These are phyloP conservation scores for Phytophthora niederhauseri DNA, from an alignment of 352 stramenopile genomes.

Conservation along the genomic window DNA sequence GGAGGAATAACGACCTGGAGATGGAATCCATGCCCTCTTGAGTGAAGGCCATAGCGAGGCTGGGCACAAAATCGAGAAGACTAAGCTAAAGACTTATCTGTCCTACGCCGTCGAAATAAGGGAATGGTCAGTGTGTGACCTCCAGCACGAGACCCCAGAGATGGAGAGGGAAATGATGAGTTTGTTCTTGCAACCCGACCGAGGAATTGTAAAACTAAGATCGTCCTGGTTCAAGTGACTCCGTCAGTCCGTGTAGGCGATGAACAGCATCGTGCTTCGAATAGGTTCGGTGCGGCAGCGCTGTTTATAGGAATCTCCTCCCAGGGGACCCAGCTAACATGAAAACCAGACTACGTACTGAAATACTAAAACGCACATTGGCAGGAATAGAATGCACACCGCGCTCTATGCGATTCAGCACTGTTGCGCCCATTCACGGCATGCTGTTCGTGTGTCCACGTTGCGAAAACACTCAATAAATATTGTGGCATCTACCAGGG, in stretches of 20 bases:
- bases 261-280: not conserved
- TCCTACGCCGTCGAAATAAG: not conserved
- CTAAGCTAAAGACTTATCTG: no score
- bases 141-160: not conserved
- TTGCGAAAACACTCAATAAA: no score
- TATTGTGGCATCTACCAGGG: no score
- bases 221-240: not conserved
- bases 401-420: no score
- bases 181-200: conserved; percentile 1
- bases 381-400: not conserved
- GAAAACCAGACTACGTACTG: not conserved
- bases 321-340: no score
- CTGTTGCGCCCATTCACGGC: no score
- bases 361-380: not conserved
- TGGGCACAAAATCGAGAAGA: no score
- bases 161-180: not conserved
- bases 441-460: no score
- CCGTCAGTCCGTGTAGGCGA: not conserved
- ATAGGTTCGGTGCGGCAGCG: not conserved
- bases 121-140: not conserved
- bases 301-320: not conserved
- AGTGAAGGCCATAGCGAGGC: not conserved
- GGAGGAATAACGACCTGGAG: conserved; percentile 25
- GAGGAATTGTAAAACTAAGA: not conserved
- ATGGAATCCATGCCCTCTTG: conserved; percentile 17